Evolutionary conservation across 495 filamentous ascomycete species (phyloP).

Genomic region (Hyaloscypha variabilis): DNA sequence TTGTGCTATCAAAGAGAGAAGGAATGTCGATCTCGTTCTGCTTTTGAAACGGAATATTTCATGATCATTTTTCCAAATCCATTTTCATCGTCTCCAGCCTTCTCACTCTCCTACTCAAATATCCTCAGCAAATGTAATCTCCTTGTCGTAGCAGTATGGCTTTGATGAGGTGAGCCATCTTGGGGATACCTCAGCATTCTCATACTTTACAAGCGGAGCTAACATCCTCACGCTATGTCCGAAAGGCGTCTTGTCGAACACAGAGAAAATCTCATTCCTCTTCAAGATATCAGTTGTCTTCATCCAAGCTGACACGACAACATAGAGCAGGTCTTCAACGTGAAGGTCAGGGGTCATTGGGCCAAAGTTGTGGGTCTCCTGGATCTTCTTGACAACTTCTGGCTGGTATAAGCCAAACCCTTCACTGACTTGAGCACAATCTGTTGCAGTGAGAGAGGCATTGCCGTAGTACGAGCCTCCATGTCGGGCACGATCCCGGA

Average conservation of each 20-base stretch:
- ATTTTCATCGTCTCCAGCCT: background rate
- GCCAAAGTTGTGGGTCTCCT: background rate
- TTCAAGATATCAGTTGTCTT: background rate
- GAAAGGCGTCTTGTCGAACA: background rate
- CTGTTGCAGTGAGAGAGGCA: slow-evolving; percentile 62
- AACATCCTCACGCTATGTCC: background rate
- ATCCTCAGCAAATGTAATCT: background rate
- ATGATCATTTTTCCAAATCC: too few species aligned
- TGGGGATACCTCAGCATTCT: background rate
- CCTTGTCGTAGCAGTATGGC: background rate
- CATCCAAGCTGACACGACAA: background rate
- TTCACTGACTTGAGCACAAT: slow-evolving; percentile 33
- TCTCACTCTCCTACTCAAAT: background rate
- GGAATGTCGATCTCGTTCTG: too few species aligned
- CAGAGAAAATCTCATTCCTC: background rate
- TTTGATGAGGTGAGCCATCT: background rate
- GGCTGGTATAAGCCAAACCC: background rate
- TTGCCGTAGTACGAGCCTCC: slow-evolving; percentile 66
- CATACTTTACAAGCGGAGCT: background rate
- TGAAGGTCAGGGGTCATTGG: background rate
- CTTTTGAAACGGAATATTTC: too few species aligned
- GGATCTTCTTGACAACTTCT: background rate
- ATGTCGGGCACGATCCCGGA: slow-evolving; percentile 59
- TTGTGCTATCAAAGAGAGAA: too few species aligned
- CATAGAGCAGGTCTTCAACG: background rate